phyloP scores from a whole-genome alignment of 2,329 filamentous ascomycete genomes.

The Aspergillus neoniger region DNA sequence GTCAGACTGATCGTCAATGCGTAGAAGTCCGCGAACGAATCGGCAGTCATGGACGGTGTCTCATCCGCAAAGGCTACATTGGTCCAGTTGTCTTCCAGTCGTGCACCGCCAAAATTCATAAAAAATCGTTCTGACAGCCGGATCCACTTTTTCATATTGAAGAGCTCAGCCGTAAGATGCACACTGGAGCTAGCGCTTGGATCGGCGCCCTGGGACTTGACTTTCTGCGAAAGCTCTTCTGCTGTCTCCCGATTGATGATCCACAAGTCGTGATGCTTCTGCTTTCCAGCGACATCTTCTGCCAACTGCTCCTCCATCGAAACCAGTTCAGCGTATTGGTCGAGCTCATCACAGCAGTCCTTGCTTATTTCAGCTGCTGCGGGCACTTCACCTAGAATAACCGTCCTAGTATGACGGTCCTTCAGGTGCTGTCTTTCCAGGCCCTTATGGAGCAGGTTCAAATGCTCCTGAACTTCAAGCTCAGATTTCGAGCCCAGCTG shows the following conservation, averaged over 20 bases:
- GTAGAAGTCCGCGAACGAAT: slow-evolving; percentile 75
- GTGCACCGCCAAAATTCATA: slow-evolving; percentile 66
- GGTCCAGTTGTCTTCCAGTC: slow-evolving; percentile 68
- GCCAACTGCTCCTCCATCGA: slow-evolving; percentile 64
- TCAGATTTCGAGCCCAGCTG: slow-evolving; percentile 71
- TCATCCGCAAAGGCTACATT: slow-evolving; percentile 55
- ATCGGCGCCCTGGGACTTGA: slow-evolving; percentile 32
- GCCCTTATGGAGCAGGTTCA: slow-evolving; percentile 62
- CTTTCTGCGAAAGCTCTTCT: slow-evolving; percentile 29
- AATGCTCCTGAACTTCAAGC: slow-evolving; percentile 71
- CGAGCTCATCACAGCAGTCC: slow-evolving; percentile 66
- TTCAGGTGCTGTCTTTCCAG: slow-evolving; percentile 44
- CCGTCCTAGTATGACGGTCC: slow-evolving; percentile 35
- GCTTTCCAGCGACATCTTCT: slow-evolving; percentile 62
- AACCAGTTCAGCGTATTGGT: slow-evolving; percentile 68
- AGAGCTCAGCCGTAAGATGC: slow-evolving; percentile 57
- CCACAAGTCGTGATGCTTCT: slow-evolving; percentile 66
- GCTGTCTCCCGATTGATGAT: slow-evolving; percentile 54
- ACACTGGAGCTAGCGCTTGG: slow-evolving; percentile 24
- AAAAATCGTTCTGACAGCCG: slow-evolving; percentile 67
- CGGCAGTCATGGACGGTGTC: slow-evolving; percentile 70
- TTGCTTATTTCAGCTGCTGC: slow-evolving; percentile 72
- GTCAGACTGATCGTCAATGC: slow-evolving; percentile 68
- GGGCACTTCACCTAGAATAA: slow-evolving; percentile 61
- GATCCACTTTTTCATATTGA: slow-evolving; percentile 64